Conservation (phyloP, 176 grass and related monocot genomes). For the Thinopyrum elongatum region DNA sequence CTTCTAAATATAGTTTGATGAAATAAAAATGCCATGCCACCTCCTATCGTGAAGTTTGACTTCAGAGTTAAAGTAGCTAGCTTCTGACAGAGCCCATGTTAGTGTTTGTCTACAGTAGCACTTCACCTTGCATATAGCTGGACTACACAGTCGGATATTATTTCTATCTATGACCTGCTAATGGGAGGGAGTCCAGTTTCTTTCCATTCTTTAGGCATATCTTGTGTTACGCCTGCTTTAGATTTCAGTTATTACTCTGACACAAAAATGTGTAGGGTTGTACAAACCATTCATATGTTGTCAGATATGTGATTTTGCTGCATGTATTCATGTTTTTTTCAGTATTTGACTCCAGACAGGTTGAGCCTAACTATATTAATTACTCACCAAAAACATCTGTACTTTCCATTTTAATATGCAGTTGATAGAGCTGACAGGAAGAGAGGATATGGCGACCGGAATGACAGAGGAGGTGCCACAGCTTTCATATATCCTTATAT, state of each 20-base stretch:
- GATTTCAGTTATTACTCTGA: not conserved
- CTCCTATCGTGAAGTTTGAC: not conserved
- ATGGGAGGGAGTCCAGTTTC: not conserved
- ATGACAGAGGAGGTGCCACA: constrained; percentile 58
- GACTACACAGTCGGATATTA: not conserved
- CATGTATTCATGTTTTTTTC: not conserved
- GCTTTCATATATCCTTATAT: not conserved
- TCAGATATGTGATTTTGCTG: not conserved
- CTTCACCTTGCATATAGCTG: constrained; percentile 1
- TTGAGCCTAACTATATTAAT: not conserved
- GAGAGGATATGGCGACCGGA: constrained; percentile 66
- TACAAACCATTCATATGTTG: not conserved
- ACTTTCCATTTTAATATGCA: constrained; percentile 36
- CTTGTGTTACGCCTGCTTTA: not conserved
- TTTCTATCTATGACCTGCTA: not conserved
- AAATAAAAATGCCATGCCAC: not conserved
- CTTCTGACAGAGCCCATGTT: not conserved
- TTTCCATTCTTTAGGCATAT: not conserved
- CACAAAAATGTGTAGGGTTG: not conserved
- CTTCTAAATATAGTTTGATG: not conserved
- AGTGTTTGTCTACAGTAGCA: not conserved
- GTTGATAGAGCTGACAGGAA: constrained; percentile 73
- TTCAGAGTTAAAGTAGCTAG: not conserved
- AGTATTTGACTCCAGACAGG: not conserved
- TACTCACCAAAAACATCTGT: not conserved